Evolutionary conservation across 2,329 filamentous ascomycete genomes (phyloP).

Genomic region (Dactylellina cionopaga): DNA sequence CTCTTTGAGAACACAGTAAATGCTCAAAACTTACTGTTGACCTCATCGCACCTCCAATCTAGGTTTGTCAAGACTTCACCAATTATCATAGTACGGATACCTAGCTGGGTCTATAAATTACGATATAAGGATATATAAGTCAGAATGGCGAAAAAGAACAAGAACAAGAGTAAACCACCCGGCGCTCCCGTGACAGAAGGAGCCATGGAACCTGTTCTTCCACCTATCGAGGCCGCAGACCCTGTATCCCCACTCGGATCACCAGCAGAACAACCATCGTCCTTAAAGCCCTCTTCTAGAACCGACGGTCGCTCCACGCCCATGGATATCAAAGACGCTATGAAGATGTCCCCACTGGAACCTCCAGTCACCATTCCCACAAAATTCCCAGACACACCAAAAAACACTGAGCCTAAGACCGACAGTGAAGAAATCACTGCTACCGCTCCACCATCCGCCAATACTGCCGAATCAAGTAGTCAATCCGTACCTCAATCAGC

Average conservation of each 20-base stretch:
- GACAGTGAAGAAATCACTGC: background rate
- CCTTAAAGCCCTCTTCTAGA: conserved; percentile 4
- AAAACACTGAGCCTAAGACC: background rate
- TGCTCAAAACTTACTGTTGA: background rate
- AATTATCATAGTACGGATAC: too few relatives aligned
- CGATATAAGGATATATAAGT: background rate
- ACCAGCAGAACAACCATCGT: conserved; percentile 9
- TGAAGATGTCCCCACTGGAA: conserved; percentile 20
- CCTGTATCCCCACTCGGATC: background rate
- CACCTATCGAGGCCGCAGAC: background rate
- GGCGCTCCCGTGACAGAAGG: background rate
- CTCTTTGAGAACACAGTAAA: conserved; percentile 2
- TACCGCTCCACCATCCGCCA: background rate
- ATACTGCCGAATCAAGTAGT: background rate
- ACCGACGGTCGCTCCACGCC: conserved; percentile 1
- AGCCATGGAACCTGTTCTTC: background rate
- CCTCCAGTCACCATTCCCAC: background rate
- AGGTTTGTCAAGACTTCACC: background rate
- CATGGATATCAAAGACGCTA: conserved; percentile 34
- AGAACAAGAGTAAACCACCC: conserved; percentile 17
- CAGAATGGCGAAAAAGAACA: conserved; percentile 27
- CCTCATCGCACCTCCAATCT: background rate
- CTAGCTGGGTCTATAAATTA: too few relatives aligned
- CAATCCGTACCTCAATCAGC: conserved; percentile 6
- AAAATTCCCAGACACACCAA: background rate